Evolutionary conservation across 2,329 filamentous ascomycete species (phyloP).

Genomic region (Aureobasidium melanogenum): DNA sequence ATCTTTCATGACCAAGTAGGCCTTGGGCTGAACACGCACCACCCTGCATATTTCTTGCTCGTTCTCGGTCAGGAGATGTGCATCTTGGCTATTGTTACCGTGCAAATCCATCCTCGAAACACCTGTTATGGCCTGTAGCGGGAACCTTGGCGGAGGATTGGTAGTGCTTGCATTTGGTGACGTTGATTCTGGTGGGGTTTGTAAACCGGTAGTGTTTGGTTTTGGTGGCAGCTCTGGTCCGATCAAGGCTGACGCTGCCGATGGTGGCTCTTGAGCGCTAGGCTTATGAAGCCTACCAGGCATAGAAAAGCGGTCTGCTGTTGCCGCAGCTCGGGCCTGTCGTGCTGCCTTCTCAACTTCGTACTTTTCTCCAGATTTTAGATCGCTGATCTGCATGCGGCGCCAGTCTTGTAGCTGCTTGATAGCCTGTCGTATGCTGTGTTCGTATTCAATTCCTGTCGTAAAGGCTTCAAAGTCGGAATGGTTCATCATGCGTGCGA

Average conservation of each 20-base stretch:
- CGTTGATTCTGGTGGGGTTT: conserved; percentile 29
- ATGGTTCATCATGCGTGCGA: conserved; percentile 93
- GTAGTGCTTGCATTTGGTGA: conserved; percentile 11
- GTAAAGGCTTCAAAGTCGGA: conserved; percentile 81
- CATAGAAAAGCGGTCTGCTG: conserved; percentile 62
- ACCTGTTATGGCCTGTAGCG: conserved; percentile 32
- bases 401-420: conserved; percentile 90
- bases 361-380: conserved; percentile 83
- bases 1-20: conserved; percentile 91
- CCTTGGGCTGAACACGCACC: conserved; percentile 81
- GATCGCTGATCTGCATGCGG: conserved; percentile 69
- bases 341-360: conserved; percentile 78
- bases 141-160: conserved; percentile 21
- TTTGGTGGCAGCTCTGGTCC: conserved; percentile 67
- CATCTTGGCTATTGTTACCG: conserved; percentile 68
- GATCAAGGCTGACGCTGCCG: conserved; percentile 67
- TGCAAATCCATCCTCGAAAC: conserved; percentile 58
- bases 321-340: conserved; percentile 55
- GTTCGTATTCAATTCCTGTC: conserved; percentile 78
- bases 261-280: conserved; percentile 57
- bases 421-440: conserved; percentile 85
- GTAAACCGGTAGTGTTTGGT: conserved; percentile 32
- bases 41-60: conserved; percentile 81
- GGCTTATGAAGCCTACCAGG: conserved; percentile 35
- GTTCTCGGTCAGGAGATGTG: conserved; percentile 76